Evolutionary conservation across 495 filamentous ascomycete genomes (phyloP), one percentile per base, ranked within the genome.

Genomic region (Hypoxylon lienhwacheense): DNA sequence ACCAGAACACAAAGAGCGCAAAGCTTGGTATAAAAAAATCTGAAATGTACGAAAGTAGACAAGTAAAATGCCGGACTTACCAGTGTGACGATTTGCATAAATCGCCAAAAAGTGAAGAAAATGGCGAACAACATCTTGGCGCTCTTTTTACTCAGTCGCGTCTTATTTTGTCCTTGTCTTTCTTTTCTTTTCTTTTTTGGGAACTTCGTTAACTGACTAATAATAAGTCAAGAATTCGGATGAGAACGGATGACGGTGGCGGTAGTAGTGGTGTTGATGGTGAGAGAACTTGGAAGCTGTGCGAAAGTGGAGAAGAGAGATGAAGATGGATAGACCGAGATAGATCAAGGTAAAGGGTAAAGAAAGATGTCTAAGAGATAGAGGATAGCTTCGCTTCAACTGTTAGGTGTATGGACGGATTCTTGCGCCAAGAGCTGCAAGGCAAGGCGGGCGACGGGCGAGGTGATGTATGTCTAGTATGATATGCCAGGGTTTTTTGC

Each of bases 61-160:
- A n/a, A n/a, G n/a, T n/a, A 4, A 31, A 28, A 7, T n/a, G 41
- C 5, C 21, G 29, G 15, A 43, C 75, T 63, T 71, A 82, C 79
- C 65, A 95, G 69, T 32, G 88, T 92, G 72, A 87, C 59, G 73
- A 96, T 87, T 70, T 96, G 80, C 65, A 83, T 70, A 70, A 95
- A 71, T 47, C 91, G 88, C 81, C 86, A 90, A 66, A 85, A 86
- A 76, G 85, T 79, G 81, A 95, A 95, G 70, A 91, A 81, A 46
- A 95, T 67, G 59, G 85, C 87, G 69, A 83, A 86, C 41, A 90
- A 60, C 86, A 91, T 90, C 54, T 71, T 84, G 74, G 34, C 49
- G 22, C 25, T 32, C 7, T 19, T 29, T 22, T 19, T n/a, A n/a
- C n/a, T n/a, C n/a, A n/a, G n/a, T n/a, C n/a, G n/a, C n/a, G n/a